A percentile compares a stretch with the other conserved stretches of the same genome.
Conservation (phyloP, 2,329 filamentous ascomycete species). For the Elsinoe arachidis region DNA sequence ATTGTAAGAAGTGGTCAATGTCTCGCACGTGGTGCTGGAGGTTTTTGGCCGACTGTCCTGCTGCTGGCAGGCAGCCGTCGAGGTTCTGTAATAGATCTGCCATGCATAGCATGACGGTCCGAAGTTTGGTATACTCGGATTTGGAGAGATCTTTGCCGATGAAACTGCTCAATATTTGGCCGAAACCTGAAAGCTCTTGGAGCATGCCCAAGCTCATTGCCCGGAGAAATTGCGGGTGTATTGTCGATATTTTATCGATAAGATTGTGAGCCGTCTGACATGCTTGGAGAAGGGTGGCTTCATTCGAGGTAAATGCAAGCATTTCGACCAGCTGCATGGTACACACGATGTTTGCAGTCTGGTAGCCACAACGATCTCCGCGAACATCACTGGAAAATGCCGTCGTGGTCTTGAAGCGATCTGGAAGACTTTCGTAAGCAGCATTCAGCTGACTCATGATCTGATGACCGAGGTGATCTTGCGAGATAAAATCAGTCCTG, state of each 20-base stretch:
- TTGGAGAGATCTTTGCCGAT: conserved; percentile 39
- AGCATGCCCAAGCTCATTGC: conserved; percentile 43
- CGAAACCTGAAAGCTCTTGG: conserved; percentile 42
- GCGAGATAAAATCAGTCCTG: conserved; percentile 2
- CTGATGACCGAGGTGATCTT: not conserved
- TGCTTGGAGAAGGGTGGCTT: conserved; percentile 32
- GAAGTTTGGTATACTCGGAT: conserved; percentile 14
- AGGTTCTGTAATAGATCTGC: conserved; percentile 2
- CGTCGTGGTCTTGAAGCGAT: conserved; percentile 22
- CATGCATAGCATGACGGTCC: conserved; percentile 10
- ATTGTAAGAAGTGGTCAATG: conserved; percentile 4
- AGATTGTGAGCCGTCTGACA: conserved; percentile 40
- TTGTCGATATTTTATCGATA: conserved; percentile 35
- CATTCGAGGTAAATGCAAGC: conserved; percentile 28
- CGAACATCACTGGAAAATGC: conserved; percentile 21
- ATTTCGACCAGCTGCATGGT: conserved; percentile 43
- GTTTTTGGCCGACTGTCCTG: not conserved
- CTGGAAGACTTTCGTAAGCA: conserved; percentile 23
- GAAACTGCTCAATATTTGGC: conserved; percentile 41
- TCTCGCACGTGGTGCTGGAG: not conserved
- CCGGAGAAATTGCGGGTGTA: conserved; percentile 38
- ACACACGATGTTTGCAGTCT: conserved; percentile 43
- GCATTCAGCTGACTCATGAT: not conserved
- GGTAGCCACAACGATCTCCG: conserved; percentile 38
- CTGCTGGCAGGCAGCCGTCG: not conserved